Base-by-base conservation (phyloP, 208 protist genomes). In the Leishmania major region DNA sequence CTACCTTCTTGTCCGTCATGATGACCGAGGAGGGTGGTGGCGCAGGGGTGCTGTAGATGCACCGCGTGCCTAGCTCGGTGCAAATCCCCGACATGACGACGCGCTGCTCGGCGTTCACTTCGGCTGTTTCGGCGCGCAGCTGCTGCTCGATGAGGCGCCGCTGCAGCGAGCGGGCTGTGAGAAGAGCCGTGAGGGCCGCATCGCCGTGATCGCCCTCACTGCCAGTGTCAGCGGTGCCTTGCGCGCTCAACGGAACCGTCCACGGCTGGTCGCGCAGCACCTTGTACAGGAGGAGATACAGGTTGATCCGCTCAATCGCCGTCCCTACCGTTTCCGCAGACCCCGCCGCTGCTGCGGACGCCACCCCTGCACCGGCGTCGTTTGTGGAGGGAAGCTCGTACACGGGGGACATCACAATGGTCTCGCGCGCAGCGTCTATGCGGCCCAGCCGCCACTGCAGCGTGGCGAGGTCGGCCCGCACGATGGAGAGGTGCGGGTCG, bases 401-500 rank as follows among this genome's bases (percentile, higher is more conserved):
- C 57, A 88, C 85, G 3, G 96, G 86, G 0, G 94, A 86, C 47
- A 93, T 88, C 40, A 73, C 78, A 51, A 99, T 79, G 3, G 88
- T 85, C 40, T 88, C 43, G 75, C 96, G 85, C 19, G 96, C 95
- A 25, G 89, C 79, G 13, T 91, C 86, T 72, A 86, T 84, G 40
- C 92, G 82, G 37, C 93, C 90, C 1, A 99, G 93, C 71, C 91
- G 91, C 83, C 96, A 96, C 79, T 97, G 94, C 8, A 99, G 92
- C 64, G 90, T 95, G 11, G 98, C 96, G 31, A 99, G 91, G 62
- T 99, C 98, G 45, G 97, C 89, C 51, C 93, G 87, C 15, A 99
- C 91, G 47, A 75, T 83, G 76, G 95, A 91, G 73, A 95, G 86
- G n/a, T 83, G 81, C 37, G 84, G 84, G 73, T 98, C 95, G 57